Base-by-base conservation (phyloP, 805 yeast species). In the Pichia deserticola region DNA sequence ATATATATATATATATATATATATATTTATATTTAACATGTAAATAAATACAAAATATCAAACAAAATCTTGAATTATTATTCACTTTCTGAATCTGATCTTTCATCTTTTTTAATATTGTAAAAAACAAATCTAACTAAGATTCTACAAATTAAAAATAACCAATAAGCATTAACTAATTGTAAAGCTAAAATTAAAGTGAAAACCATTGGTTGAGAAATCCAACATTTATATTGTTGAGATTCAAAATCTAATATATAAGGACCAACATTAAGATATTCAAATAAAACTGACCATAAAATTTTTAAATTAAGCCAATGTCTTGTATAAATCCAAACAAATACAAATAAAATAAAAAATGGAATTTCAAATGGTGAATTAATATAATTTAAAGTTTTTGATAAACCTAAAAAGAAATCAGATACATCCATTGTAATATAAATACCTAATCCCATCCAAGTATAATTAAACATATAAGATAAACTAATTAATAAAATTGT, bases 351-450 rank as follows among this genome's bases (percentile, higher is more conserved):
- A 9, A 77, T 58, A 57, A 88, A 88, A 60, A 86, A 78, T 11
- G 86, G 84, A 0, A 76, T 81, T 3, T 83, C 78, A 5, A 79
- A 51, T 5, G 74, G 59, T 4, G 89, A 81, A 58, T 89, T 86
- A 51, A 95, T 66, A 64, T 93, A 93, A 69, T 88, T 92, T 52
- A 89, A 69, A n/a, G 88, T 80, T 68, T 93, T 93, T 32, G 97
- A 87, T 5, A 74, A 58, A 7, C 97, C 84, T 56, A 93, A 72
- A 69, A 89, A 86, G 67, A 89, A 82, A 71, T 93, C 99, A 15
- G 96, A 86, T 37, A 89, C 76, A 68, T 93, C 99, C 99, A 93
- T 93, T 28, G 98, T 89, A 59, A 93, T 78, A 66, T 88, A 93
- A 47, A 93, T 79, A 15, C 85, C 86, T 36, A 93, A 66, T 6